These are phyloP conservation scores for Termitomyces sp. DNA, from an alignment of 1,284 basidiomycete genomes.

Conservation along the genomic window DNA sequence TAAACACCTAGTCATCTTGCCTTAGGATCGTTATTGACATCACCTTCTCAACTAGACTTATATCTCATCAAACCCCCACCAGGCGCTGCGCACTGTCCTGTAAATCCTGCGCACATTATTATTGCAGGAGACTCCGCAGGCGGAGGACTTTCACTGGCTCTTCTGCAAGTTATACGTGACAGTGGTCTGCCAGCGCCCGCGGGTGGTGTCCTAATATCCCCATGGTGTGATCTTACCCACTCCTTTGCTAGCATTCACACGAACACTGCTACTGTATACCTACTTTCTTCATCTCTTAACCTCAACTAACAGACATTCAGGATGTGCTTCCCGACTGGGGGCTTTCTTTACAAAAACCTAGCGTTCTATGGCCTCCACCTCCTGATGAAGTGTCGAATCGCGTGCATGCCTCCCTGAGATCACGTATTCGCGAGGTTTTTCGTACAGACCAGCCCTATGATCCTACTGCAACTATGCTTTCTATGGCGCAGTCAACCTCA, in stretches of 20 bases:
- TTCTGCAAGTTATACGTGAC: slow-evolving; percentile 92
- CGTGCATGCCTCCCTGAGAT: slow-evolving; percentile 61
- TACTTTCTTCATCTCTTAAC: neutral
- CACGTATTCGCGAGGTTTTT: slow-evolving; percentile 59
- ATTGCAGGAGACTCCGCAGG: slow-evolving; percentile 93
- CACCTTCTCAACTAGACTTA: slow-evolving; percentile 31
- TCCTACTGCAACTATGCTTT: slow-evolving; percentile 22
- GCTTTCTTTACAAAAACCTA: slow-evolving; percentile 77
- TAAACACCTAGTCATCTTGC: slow-evolving; percentile 27
- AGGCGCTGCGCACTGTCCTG: slow-evolving; percentile 67
- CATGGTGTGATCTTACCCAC: slow-evolving; percentile 93
- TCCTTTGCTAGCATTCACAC: slow-evolving; percentile 86
- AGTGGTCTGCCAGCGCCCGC: slow-evolving; percentile 78
- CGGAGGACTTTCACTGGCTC: slow-evolving; percentile 79
- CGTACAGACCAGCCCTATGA: slow-evolving; percentile 21
- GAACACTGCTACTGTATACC: slow-evolving; percentile 76
- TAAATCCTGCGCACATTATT: slow-evolving; percentile 81
- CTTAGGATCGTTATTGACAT: neutral
- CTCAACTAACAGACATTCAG: slow-evolving; percentile 30
- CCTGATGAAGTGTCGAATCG: slow-evolving; percentile 62
- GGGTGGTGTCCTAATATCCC: slow-evolving; percentile 81
- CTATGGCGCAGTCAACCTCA: slow-evolving; percentile 18
- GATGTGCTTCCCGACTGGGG: slow-evolving; percentile 72
- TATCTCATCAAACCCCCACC: slow-evolving; percentile 61
- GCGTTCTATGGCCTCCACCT: slow-evolving; percentile 88